Base-by-base conservation (phyloP, 192 early-diverging fungal genomes). In the Dissophora ornata region DNA sequence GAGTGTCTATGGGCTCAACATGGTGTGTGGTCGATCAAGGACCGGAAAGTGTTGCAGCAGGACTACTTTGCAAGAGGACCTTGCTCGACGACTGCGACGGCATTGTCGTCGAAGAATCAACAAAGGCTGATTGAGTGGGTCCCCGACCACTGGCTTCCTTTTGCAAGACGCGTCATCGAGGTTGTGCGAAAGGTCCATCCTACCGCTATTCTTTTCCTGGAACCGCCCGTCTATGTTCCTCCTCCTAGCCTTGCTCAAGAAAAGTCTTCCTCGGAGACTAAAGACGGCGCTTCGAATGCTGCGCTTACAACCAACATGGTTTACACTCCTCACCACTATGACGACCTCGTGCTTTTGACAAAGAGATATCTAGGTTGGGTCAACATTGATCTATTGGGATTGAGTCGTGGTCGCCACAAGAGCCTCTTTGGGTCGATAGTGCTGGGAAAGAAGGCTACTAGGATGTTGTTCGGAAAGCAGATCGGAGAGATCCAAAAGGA, bases 321-420 rank as follows among this genome's bases (percentile, higher is more conserved):
- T 9, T 88, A 86, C 55, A 42, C 83, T 0, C 87, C 87, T 21
- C 87, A 88, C 41, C 86, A 82, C 68, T 88, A 88, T 28, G 87
- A 88, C 41, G 87, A 84, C 11, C 48, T 88, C 13, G 86, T 85
- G 3, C 63, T 88, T 7, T 59, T 88, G 12, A 84, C 82, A 45
- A 88, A 85, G 62, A 24, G 28, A 16, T 75, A 75, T 26, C 57
- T 75, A 0, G 79, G 82, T 7, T 85, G 86, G 84, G 74, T 81
- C 30, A 87, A 87, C n/a, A 63, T 87, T 36, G 86, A 87, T 67
- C 54, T 83, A 12, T 55, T 87, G 13, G 85, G 85, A 2, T 66
- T 87, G 19, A 83, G 79, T 30, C 71, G 83, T 28, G 86, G 84
- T 33, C 78, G 83, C 10, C 82, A 84, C 38, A 83, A 81, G 19